These are phyloP conservation scores for Desmodesmus armatus DNA, from an alignment of 139 green algal genomes.

Conservation along the genomic window DNA sequence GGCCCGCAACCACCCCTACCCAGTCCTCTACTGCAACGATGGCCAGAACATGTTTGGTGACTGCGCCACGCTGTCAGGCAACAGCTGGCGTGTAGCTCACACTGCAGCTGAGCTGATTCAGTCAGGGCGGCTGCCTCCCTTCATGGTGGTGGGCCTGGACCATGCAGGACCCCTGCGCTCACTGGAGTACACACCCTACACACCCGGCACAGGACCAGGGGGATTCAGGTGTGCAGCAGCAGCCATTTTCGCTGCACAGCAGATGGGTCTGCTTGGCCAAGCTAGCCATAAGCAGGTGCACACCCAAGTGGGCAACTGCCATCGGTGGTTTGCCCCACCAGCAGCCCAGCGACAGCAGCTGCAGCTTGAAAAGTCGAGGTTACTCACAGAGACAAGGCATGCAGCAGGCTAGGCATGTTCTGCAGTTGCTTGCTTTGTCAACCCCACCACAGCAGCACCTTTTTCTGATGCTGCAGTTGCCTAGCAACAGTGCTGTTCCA, in stretches of 20 bases:
- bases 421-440: too few species aligned
- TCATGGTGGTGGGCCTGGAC: constrained; percentile 68
- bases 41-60: constrained; percentile 73
- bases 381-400: too few species aligned
- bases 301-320: too few species aligned
- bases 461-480: too few species aligned
- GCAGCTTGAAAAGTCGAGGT: not conserved
- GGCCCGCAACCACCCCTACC: not conserved
- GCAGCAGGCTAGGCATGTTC: too few species aligned
- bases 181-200: constrained; percentile 65
- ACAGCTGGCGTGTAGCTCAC: constrained; percentile 58
- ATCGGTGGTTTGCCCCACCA: not conserved
- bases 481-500: too few species aligned
- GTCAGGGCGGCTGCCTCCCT: constrained; percentile 57
- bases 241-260: too few species aligned
- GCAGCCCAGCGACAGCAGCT: not conserved
- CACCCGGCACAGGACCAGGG: constrained; percentile 56
- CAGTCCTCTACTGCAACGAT: constrained; percentile 67
- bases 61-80: constrained; percentile 47
- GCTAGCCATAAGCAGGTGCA: too few species aligned
- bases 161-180: constrained; percentile 41
- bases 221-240: not conserved
- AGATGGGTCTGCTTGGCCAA: too few species aligned
- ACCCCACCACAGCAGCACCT: too few species aligned
- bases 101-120: constrained; percentile 52